A percentile compares a stretch with the other conserved stretches of the same genome.
Conservation (phyloP, 225 moss, liverwort and hornwort species). For the Rhytidiadelphus loreus region DNA sequence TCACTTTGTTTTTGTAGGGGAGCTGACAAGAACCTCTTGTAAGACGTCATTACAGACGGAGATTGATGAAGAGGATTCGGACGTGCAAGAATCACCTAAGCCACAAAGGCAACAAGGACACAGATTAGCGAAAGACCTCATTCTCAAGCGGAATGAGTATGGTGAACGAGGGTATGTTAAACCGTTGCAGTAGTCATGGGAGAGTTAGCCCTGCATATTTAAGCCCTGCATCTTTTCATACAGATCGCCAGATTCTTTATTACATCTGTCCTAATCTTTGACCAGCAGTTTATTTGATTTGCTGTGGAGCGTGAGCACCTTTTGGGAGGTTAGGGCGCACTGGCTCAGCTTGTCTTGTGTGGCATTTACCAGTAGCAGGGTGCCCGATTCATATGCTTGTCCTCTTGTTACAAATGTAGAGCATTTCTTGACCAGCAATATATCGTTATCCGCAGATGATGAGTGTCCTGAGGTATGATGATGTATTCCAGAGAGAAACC, state of each 20-base stretch:
- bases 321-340: background rate
- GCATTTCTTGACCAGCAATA: slow-evolving; percentile 15
- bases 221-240: background rate
- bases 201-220: background rate
- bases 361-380: background rate
- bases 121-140: background rate
- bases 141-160: background rate
- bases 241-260: background rate
- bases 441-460: slow-evolving; percentile 11
- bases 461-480: slow-evolving; percentile 27
- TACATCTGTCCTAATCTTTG: background rate
- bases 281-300: background rate
- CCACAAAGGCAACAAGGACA: background rate
- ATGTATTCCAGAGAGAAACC: slow-evolving; percentile 31
- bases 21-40: background rate
- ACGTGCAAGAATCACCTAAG: background rate
- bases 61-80: slow-evolving; percentile 6
- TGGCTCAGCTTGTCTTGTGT: background rate
- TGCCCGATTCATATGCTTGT: background rate
- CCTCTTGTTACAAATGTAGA: background rate
- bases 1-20: slow-evolving; percentile 2
- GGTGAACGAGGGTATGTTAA: slow-evolving; percentile 2
- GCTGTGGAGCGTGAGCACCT: background rate
- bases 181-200: background rate
- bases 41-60: slow-evolving; percentile 18